Base-by-base conservation (phyloP, 331 rosid genomes). In the Pyrus hybrid region DNA sequence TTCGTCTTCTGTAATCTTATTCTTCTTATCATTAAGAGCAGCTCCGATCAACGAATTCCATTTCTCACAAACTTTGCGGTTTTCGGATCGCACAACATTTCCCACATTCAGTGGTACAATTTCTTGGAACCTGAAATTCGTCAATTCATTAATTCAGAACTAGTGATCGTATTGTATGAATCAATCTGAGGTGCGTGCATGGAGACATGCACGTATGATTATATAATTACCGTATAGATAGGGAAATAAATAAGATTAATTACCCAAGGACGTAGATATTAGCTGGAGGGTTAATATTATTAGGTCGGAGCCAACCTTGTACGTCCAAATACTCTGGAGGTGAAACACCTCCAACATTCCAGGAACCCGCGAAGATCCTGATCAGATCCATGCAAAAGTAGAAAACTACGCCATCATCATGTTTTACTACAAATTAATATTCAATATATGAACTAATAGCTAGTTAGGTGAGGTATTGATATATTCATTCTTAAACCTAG, bases 291-390 rank as follows among this genome's bases (percentile, higher is more conserved):
- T 25, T 18, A 6, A n/a, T 62, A 13, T 20, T 45, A 13, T 4
- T 32, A 5, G 60, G 37, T 68, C 53, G 12, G 28, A 75, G 64
- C 79, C 79, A 75, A 23, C 35, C 79, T 30, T 49, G 63, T 23
- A 74, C 13, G 56, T 75, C 72, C 79, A 75, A 64, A 66, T 13
- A 5, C 5, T 64, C 79, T 11, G 72, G 79, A 29, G 72, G 79
- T 32, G 79, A 51, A 64, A 49, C 65, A 21, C 79, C 79, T 14
- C 79, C 79, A 66, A 75, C 65, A 10, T 75, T 75, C 79, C 79
- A 75, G 57, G 79, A 75, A 32, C 79, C 79, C 4, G 68, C 41
- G 67, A 75, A 75, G 26, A 75, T 75, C 64, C 79, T 65, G 57
- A 64, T 63, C 4, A 32, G 3, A 64, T 25, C 16, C 8, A 63